Base-by-base conservation (phyloP, 805 yeast genomes). In the Alloascoidea hylecoeti region DNA sequence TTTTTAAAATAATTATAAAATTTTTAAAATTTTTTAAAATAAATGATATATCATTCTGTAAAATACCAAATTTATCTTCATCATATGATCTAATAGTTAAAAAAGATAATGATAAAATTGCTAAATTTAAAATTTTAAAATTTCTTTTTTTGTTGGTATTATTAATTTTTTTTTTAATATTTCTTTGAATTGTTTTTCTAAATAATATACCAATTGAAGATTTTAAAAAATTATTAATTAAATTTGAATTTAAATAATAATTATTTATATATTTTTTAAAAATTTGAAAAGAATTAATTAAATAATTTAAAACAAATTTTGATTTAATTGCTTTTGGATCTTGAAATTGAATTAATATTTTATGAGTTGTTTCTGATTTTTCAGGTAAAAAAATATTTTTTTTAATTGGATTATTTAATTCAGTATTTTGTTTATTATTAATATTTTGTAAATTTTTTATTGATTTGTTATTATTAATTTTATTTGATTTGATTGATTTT, bases 11-110 rank as follows among this genome's bases (percentile, higher is more conserved):
- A 5, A 43, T 34, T 18, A 54, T 38, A 3, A 55, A 41, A 35
- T 39, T 37, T 28, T 56, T 51, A 19, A 54, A 42, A 3, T 37
- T 39, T 15, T 41, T 46, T 35, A 62, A 44, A 12, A 51, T 48
- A 6, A 44, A 43, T 4, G 61, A 57, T 33, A 62, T 55, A 16
- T 60, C 60, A n/a, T 49, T 44, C 46, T 63, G 67, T 9, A 63
- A 67, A 9, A 49, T 55, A 14, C 68, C 68, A 38, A 46, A 49
- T 6, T 48, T 42, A 42, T 62, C 68, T 37, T 62, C 68, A 4
- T 46, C 44, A 12, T 51, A 39, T 1, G 66, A 59, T 18, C 44
- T 45, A 28, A 46, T 47, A 2, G 58, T 51, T 15, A 62, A 42
- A 3, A 45, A 41, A 5, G 59, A 44, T 14, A 63, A 40, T 2